Base-by-base conservation (phyloP, 108 stramenopile species). In the Stephanodiscus triporus region DNA sequence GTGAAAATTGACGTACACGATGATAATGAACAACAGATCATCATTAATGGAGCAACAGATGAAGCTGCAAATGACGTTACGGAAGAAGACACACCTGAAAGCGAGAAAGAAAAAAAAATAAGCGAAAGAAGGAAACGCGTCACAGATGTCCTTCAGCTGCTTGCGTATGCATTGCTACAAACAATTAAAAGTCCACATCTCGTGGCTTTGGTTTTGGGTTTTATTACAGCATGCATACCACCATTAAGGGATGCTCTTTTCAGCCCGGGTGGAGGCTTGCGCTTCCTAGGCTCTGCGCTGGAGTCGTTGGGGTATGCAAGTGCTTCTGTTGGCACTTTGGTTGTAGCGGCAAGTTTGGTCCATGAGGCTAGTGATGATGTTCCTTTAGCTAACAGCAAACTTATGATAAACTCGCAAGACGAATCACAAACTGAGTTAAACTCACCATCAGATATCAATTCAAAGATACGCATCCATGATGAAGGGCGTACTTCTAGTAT, bases 281-380 rank as follows among this genome's bases (percentile, higher is more conserved):
- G 91, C 36, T 89, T 92, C 63, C 23, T 87, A 16, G 91, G 91
- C 11, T 81, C 84, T 6, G 87, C 91, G n/a, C 19, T 92, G 32
- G 87, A 92, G 59, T 75, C 86, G 47, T 66, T 91, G 20, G 88
- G 85, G 53, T 43, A 24, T 36, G 87, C 87, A 7, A 68, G 79
- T 24, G 62, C 84, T 3, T 63, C 80, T 40, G 73, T 91, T 24
- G 83, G 79, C 14, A 91, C 88, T 13, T 75, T 91, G 42, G 70
- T 91, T 32, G 85, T 86, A 6, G 88, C 88, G 7, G 91, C 91
- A 24, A 82, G 77, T 65, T 61, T 91, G 34, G 84, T 86, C 5
- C 82, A 85, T 19, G 57, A 68, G 42, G 72, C 49, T 16, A 66
- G 32, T 55, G 40, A 53, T 47, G 50, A 49, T 69, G 56, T 51